Evolutionary conservation across 2,329 filamentous ascomycete species (phyloP).

Genomic region (Rhynchosporium agropyri): DNA sequence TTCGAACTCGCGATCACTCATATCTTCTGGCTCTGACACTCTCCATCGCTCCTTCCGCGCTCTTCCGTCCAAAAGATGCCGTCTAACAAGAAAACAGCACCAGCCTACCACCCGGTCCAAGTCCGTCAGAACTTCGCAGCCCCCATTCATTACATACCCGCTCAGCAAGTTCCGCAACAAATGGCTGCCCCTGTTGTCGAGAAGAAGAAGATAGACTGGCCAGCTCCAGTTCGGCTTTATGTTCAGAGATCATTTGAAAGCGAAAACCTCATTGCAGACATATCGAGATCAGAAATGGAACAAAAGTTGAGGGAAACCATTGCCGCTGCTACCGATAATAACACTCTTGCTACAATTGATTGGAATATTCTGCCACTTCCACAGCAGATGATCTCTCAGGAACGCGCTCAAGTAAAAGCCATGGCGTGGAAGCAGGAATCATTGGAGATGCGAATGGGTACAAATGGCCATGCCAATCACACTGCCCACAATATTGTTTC

Average conservation of each 20-base stretch:
- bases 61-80: slow-evolving; percentile 4
- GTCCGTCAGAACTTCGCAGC: slow-evolving; percentile 46
- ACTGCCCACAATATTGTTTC: slow-evolving; percentile 45
- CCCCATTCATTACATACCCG: slow-evolving; percentile 42
- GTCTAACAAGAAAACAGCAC: slow-evolving; percentile 44
- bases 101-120: slow-evolving; percentile 50
- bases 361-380: slow-evolving; percentile 85
- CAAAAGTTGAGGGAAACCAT: slow-evolving; percentile 84
- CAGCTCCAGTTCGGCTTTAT: slow-evolving; percentile 80
- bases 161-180: slow-evolving; percentile 35
- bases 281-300: slow-evolving; percentile 74
- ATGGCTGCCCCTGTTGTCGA: slow-evolving; percentile 44
- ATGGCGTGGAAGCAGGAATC: slow-evolving; percentile 39
- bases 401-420: slow-evolving; percentile 59
- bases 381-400: slow-evolving; percentile 71
- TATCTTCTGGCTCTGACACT: not conserved
- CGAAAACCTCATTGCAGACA: slow-evolving; percentile 65
- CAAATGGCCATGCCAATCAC: slow-evolving; percentile 30
- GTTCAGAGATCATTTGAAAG: slow-evolving; percentile 86
- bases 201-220: slow-evolving; percentile 70
- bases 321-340: slow-evolving; percentile 74
- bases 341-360: slow-evolving; percentile 72
- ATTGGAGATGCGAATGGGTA: slow-evolving; percentile 32
- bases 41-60: not conserved
- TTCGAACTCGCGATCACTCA: not conserved